Conservation (phyloP, 192 early-diverging fungal genomes). For the Coemansia pectinata region DNA sequence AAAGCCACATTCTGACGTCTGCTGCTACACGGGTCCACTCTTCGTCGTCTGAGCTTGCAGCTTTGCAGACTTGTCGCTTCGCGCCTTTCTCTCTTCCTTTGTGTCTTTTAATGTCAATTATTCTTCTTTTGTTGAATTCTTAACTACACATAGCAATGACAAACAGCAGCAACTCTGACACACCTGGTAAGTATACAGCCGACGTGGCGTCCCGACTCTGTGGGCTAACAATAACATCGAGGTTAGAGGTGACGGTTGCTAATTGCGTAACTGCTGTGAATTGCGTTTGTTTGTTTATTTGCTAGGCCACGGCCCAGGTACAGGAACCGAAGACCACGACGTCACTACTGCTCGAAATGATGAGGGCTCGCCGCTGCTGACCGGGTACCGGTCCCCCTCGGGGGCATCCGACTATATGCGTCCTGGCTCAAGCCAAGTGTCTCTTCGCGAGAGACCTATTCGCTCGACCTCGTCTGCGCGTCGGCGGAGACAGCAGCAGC, state of each 20-base stretch:
- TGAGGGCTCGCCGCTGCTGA: conserved; percentile 31
- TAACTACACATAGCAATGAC: background rate
- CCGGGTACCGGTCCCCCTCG: conserved; percentile 7
- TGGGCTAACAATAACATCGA: background rate
- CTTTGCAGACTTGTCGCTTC: background rate
- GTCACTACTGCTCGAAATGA: background rate
- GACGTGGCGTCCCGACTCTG: background rate
- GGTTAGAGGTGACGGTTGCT: background rate
- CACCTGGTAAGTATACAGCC: background rate
- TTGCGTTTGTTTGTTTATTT: background rate
- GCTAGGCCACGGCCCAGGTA: background rate
- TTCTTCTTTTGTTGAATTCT: background rate
- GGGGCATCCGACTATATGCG: conserved; percentile 13
- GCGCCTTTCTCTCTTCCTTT: background rate
- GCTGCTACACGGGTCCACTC: background rate
- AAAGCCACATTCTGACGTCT: background rate
- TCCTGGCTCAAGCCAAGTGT: conserved; percentile 25
- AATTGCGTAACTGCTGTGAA: background rate
- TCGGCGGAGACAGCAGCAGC: conserved; percentile 21
- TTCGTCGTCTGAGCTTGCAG: background rate
- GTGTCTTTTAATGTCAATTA: background rate
- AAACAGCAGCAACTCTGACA: background rate
- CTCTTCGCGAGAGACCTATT: conserved; percentile 4
- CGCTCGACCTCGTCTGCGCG: conserved; percentile 2
- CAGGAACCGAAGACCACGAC: background rate